Evolutionary conservation across 1,139 yeast species (phyloP).

Genomic region (Debaryomyces nepalensis): DNA sequence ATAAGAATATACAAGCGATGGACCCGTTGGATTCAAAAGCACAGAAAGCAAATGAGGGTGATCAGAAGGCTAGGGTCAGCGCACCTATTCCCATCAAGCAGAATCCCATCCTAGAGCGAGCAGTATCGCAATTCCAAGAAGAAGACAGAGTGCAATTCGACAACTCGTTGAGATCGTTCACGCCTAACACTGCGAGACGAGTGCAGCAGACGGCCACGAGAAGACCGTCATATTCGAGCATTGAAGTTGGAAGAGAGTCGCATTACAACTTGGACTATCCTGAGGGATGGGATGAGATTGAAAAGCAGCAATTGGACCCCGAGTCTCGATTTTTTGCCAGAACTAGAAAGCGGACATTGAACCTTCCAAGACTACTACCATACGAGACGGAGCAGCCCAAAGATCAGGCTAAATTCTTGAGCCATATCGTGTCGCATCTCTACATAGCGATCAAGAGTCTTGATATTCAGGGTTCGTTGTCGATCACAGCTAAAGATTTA

Average conservation of each 20-base stretch:
- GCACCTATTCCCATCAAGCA: constrained; percentile 29
- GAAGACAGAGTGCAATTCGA: constrained; percentile 10
- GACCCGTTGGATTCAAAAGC: constrained; percentile 3
- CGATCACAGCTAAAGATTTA: constrained; percentile 68
- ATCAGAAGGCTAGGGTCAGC: constrained; percentile 11
- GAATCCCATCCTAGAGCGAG: constrained; percentile 16
- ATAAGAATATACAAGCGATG: constrained; percentile 12
- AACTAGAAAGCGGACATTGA: constrained; percentile 54
- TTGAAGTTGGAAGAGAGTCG: constrained; percentile 44
- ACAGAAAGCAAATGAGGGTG: constrained; percentile 3
- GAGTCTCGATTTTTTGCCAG: constrained; percentile 63
- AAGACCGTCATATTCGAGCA: constrained; percentile 42
- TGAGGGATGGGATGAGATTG: constrained; percentile 46
- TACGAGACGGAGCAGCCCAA: constrained; percentile 70
- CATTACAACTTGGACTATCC: constrained; percentile 66
- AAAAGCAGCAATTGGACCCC: constrained; percentile 49
- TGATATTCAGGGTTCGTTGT: constrained; percentile 75
- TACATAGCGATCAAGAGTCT: constrained; percentile 78
- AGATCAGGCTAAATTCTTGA: constrained; percentile 75
- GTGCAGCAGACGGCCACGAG: constrained; percentile 24
- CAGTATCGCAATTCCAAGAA: constrained; percentile 20
- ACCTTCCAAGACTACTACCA: constrained; percentile 70
- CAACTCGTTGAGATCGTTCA: constrained; percentile 26
- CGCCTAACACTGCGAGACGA: constrained; percentile 30
- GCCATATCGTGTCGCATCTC: constrained; percentile 78